Base-by-base conservation (phyloP, 139 green algal genomes). In the Asterochloris erici region DNA sequence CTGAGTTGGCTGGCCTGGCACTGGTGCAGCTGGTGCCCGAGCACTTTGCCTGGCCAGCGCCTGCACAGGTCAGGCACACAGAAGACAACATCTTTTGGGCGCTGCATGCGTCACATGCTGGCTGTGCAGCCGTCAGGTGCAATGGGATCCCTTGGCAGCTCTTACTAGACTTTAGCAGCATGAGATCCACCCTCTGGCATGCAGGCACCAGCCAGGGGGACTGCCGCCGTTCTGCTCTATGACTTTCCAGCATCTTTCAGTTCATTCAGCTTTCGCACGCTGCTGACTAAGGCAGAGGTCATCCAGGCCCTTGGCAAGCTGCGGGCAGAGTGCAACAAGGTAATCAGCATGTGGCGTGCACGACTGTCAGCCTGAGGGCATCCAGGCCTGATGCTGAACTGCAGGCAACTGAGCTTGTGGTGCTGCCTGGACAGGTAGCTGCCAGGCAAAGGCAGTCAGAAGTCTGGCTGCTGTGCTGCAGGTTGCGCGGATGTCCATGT, bases 231-330 rank as follows among this genome's bases (percentile, higher is more conserved):
- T 28, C 83, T 88, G 4, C 63, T 74, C 12, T 94, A 93, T 80
- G 88, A 95, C 88, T 97, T 93, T 74, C 84, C 88, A 12, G 89
- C 96, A 79, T 87, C 90, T 68, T 93, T 96, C 81, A 88, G 80
- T 54, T 89, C 95, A 85, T 96, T 96, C 82, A 87, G 68, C 74
- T 97, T 97, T 84, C 84, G 88, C 70, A 93, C 91, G 54, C 87
- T 94, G 85, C 88, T 96, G 23, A 96, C 94, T 66, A 95, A 95
- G 85, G 77, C 81, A 11, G 93, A 96, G 83, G 88, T 94, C 9
- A 93, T 95, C 82, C 70, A 54, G 54, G 86, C 88, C n/a, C 82
- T 89, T 21, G 66, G 78, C n/a, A 88, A 88, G 70, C 84, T 93
- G 29, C 85, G 85, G n/a, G 82, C 84, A 68, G 90, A 92, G 85